phyloP scores from a whole-genome alignment of 2,329 filamentous ascomycete species.

The Aaosphaeria pasadenensis region DNA sequence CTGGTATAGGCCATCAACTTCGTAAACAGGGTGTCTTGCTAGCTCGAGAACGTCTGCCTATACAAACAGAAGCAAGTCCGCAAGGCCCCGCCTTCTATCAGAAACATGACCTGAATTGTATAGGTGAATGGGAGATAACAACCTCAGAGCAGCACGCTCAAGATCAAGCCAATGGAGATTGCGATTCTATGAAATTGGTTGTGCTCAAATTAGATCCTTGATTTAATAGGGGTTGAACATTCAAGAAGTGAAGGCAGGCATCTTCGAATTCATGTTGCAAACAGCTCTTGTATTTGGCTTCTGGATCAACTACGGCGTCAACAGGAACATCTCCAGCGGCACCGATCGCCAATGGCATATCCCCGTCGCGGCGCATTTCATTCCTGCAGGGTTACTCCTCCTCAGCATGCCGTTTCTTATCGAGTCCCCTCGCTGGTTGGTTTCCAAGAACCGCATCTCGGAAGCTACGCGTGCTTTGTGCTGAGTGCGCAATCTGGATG shows the following conservation, averaged over 20 bases:
- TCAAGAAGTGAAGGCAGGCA: conserved; percentile 46
- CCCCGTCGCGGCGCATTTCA: conserved; percentile 16
- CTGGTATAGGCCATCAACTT: no score
- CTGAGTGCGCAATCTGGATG: neutral
- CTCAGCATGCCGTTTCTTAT: conserved; percentile 49
- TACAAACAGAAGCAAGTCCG: no score
- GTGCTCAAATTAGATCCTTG: no score
- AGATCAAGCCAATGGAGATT: no score
- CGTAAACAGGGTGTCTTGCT: no score
- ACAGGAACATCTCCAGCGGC: conserved; percentile 6
- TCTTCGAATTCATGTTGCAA: conserved; percentile 51
- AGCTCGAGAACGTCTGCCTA: no score
- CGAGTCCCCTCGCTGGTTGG: conserved; percentile 36
- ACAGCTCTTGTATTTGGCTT: conserved; percentile 65
- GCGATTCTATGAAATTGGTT: no score
- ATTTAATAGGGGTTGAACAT: no score
- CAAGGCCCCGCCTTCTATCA: no score
- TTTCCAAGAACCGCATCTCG: conserved; percentile 33
- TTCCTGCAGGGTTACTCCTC: conserved; percentile 16
- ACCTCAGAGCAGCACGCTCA: no score
- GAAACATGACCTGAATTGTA: no score
- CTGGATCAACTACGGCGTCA: conserved; percentile 19
- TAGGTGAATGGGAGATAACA: no score
- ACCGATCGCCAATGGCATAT: conserved; percentile 12
- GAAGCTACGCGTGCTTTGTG: conserved; percentile 10